Evolutionary conservation across 192 early-diverging fungal genomes (phyloP).

Genomic region (Martensiomyces pterosporus): DNA sequence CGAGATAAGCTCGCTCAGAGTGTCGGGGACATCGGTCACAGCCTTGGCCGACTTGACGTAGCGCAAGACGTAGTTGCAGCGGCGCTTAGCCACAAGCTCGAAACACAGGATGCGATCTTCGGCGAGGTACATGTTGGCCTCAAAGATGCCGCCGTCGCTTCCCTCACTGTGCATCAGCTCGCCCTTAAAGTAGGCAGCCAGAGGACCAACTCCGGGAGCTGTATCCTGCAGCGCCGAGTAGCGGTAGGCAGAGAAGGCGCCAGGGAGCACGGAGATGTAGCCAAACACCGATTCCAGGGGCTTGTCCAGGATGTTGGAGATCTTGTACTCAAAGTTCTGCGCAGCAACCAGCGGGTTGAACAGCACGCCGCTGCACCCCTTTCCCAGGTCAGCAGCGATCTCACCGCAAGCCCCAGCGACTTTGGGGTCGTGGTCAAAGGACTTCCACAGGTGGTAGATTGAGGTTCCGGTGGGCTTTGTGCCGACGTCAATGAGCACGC

Average conservation of each 20-base stretch:
- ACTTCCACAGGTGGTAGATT: constrained; percentile 92
- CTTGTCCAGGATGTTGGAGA: constrained; percentile 96
- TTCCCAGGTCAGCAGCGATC: constrained; percentile 82
- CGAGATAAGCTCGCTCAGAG: constrained; percentile 86
- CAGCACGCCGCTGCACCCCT: constrained; percentile 58
- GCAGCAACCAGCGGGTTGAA: constrained; percentile 87
- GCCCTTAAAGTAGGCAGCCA: constrained; percentile 88
- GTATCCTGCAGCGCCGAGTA: constrained; percentile 79
- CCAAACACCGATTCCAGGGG: constrained; percentile 93
- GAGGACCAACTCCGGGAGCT: constrained; percentile 55
- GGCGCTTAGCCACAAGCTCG: constrained; percentile 83
- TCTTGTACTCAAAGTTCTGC: constrained; percentile 99
- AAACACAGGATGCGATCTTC: constrained; percentile 95
- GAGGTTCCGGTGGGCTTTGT: constrained; percentile 79
- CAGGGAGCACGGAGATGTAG: constrained; percentile 92
- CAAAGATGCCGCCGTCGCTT: constrained; percentile 68
- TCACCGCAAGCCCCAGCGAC: constrained; percentile 95
- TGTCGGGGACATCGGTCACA: constrained; percentile 92
- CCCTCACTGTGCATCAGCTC: constrained; percentile 76
- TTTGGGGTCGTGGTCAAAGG: constrained; percentile 73
- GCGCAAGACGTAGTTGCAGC: constrained; percentile 72
- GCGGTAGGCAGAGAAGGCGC: constrained; percentile 94
- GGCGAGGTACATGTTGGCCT: constrained; percentile 92
- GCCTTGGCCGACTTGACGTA: constrained; percentile 88
- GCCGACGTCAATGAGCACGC: constrained; percentile 90